phyloP scores from a whole-genome alignment of 441 rosid species.

The Omphalea diandra region DNA sequence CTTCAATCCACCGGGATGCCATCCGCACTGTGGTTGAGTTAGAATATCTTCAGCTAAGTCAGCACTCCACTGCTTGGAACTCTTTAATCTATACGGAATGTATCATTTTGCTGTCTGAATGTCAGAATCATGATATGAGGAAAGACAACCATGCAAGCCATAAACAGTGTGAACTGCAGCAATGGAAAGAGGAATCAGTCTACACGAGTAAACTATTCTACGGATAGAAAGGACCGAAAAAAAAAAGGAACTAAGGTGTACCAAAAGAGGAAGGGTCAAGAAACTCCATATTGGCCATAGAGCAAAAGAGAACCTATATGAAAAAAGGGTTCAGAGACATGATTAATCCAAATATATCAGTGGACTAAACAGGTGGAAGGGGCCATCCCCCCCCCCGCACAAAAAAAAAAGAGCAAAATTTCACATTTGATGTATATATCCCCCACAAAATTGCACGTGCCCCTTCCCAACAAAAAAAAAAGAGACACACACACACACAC shows the following conservation, averaged over 20 bases:
- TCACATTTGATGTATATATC: too few species aligned
- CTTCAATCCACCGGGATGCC: slow-evolving; percentile 21
- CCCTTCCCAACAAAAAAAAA: too few species aligned
- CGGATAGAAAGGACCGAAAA: neutral
- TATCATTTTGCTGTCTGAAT: slow-evolving; percentile 66
- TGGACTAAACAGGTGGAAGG: too few species aligned
- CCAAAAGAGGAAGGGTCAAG: slow-evolving; percentile 95
- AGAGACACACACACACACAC: too few species aligned
- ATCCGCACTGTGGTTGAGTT: slow-evolving; percentile 24
- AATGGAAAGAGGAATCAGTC: slow-evolving; percentile 23
- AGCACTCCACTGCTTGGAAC: slow-evolving; percentile 26
- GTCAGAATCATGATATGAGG: slow-evolving; percentile 75
- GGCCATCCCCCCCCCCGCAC: too few species aligned
- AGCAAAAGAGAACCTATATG: slow-evolving; percentile 70
- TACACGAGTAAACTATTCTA: slow-evolving; percentile 9
- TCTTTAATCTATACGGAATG: slow-evolving; percentile 71
- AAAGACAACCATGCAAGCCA: slow-evolving; percentile 86
- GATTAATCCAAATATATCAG: slow-evolving; percentile 16
- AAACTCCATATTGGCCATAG: slow-evolving; percentile 98
- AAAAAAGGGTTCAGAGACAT: slow-evolving; percentile 25
- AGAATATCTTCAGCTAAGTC: slow-evolving; percentile 30
- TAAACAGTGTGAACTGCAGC: slow-evolving; percentile 91
- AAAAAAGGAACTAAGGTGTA: slow-evolving; percentile 25
- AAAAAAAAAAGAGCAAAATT: slow-evolving; percentile 14
- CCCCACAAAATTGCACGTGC: too few species aligned